Evolutionary conservation across 257 asterid species (phyloP), one percentile per base, ranked within the genome.

Genomic region (Marsdenia floribunda): DNA sequence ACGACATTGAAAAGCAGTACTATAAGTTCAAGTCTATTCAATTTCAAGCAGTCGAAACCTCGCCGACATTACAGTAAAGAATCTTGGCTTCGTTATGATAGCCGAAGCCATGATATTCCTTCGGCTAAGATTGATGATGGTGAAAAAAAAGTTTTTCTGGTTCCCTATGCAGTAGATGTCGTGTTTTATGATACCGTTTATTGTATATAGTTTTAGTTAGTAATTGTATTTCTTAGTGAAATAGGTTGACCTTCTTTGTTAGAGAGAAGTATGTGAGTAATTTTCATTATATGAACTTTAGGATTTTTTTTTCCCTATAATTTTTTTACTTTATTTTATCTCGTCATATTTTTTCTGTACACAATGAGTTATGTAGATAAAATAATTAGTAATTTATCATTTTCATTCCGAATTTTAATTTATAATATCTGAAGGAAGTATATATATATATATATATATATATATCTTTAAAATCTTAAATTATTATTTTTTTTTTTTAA

Each of bases 1-100:
- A 74, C 8, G 82, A 83, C 59, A 74, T 83, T 12, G 67, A 71
- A 18, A 53, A 24, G 2, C 80, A 70, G 21, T 79, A n/a, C n/a
- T n/a, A 70, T 79, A 57, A 77, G 26, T 33, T 47, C 59, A 77
- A 73, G 66, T 61, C 79, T 11, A 33, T 38, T 22, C 79, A 59
- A 59, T 26, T 61, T 13, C 22, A 6, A 7, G 76, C 76, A 37
- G 44, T 59, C 11, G 68, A 21, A 15, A 79, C 73, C 54, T 46
- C 79, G 6, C 26, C 33, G 14, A 44, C 71, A 6, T 60, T 65
- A 29, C 44, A 18, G 9, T 53, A 38, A 74, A 18, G 47, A 47
- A 5, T 29, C 12, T 50, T 52, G 22, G 14, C 4, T 49, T 44
- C 57, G 18, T 60, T 1, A 6, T 50, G 49, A 18, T 12, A 3